These are phyloP conservation scores for Raffaelea ambrosiae DNA, from an alignment of 2,329 filamentous ascomycete species.

Conservation along the genomic window DNA sequence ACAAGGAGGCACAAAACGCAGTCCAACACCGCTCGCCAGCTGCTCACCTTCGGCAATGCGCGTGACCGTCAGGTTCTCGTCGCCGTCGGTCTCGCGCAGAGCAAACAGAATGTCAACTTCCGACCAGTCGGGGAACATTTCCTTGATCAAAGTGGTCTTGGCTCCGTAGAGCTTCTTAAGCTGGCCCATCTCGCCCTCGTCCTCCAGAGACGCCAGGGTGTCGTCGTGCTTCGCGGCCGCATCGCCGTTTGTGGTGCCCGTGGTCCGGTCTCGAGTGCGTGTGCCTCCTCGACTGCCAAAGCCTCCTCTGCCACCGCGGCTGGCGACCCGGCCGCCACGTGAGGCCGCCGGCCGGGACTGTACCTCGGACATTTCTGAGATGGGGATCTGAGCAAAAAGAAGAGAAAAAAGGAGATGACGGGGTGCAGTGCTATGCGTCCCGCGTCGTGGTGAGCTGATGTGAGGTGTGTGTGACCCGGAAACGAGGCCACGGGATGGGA, in stretches of 20 bases:
- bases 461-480: background rate
- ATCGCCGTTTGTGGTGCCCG: conserved; percentile 65
- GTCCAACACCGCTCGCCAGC: background rate
- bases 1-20: background rate
- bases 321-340: conserved; percentile 77
- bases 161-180: conserved; percentile 82
- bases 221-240: conserved; percentile 48
- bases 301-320: conserved; percentile 75
- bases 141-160: conserved; percentile 75
- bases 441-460: background rate
- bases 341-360: conserved; percentile 72
- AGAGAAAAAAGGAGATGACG: background rate
- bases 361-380: conserved; percentile 80
- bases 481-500: background rate
- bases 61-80: conserved; percentile 65
- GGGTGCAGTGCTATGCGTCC: background rate
- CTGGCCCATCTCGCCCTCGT: conserved; percentile 84
- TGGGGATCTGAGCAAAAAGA: conserved; percentile 21
- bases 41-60: conserved; percentile 68
- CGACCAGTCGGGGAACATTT: conserved; percentile 93
- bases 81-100: conserved; percentile 77
- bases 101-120: conserved; percentile 91
- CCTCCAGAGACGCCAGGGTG: conserved; percentile 53
- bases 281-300: conserved; percentile 62
- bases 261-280: conserved; percentile 47